phyloP scores from a whole-genome alignment of 257 asterid genomes.

The Penstemon davidsonii region DNA sequence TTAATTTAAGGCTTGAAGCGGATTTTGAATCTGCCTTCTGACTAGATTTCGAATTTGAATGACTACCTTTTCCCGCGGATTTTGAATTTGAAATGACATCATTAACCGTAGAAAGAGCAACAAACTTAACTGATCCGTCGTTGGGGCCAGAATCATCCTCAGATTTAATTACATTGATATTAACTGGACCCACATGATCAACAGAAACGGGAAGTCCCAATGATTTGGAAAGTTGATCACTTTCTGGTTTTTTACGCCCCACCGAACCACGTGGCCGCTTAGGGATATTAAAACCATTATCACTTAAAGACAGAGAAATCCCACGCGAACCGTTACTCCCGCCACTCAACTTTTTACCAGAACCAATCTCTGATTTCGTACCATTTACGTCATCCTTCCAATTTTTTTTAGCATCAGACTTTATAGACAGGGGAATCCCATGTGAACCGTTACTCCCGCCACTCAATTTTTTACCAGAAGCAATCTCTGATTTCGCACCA shows the following conservation, averaged over 20 bases:
- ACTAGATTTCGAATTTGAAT: constrained; percentile 19
- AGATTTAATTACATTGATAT: constrained; percentile 29
- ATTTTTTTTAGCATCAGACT: constrained; percentile 36
- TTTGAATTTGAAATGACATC: constrained; percentile 16
- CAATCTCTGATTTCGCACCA: constrained; percentile 30
- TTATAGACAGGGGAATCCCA: constrained; percentile 44
- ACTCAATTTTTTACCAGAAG: constrained; percentile 28
- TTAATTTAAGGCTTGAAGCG: constrained; percentile 33
- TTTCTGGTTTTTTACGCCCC: constrained; percentile 51
- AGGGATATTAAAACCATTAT: constrained; percentile 52
- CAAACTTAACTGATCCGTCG: constrained; percentile 31
- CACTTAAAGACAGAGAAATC: constrained; percentile 36
- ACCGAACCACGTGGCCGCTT: constrained; percentile 82
- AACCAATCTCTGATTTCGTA: constrained; percentile 28
- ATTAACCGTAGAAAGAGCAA: constrained; percentile 25
- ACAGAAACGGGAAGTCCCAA: constrained; percentile 33
- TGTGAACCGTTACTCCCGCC: constrained; percentile 29
- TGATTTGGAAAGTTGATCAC: constrained; percentile 27
- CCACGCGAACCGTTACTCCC: constrained; percentile 35
- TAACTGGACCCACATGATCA: constrained; percentile 27
- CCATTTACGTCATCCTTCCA: constrained; percentile 19
- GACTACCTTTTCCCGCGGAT: constrained; percentile 15
- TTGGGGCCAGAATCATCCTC: constrained; percentile 26
- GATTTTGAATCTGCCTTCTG: constrained; percentile 26
- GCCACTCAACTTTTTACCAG: constrained; percentile 28